Evolutionary conservation across 768 basidiomycete species (phyloP).

Genomic region (Lyophyllum atratum): DNA sequence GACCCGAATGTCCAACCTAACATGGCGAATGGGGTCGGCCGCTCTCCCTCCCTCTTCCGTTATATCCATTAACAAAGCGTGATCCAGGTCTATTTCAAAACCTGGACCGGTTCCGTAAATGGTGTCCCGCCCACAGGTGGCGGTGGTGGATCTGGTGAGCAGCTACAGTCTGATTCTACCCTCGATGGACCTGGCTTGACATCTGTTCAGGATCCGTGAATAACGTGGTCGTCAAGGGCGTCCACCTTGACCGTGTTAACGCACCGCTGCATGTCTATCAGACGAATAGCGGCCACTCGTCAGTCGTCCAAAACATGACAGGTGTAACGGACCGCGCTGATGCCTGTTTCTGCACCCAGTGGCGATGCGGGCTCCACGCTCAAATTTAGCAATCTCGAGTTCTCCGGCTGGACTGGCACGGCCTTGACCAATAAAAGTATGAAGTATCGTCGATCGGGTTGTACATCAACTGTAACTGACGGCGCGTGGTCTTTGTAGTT

Average conservation of each 20-base stretch:
- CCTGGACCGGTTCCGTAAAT: constrained; percentile 52
- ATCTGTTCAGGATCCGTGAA: constrained; percentile 39
- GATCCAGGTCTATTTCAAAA: constrained; percentile 54
- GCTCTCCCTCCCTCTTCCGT: not conserved
- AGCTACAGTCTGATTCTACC: not conserved
- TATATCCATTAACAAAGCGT: not conserved
- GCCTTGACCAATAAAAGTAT: constrained; percentile 39
- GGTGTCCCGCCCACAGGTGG: constrained; percentile 58
- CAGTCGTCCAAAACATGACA: constrained; percentile 7
- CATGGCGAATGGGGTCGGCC: constrained; percentile 51
- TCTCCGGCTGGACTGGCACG: constrained; percentile 50
- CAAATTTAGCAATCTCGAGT: constrained; percentile 48
- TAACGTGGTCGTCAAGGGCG: constrained; percentile 43
- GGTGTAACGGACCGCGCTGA: not conserved
- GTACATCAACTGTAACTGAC: not conserved
- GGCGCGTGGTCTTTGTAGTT: constrained; percentile 31
- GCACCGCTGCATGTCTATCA: constrained; percentile 50
- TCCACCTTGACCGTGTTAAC: constrained; percentile 48
- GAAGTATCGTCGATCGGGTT: constrained; percentile 9
- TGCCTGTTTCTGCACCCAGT: constrained; percentile 25
- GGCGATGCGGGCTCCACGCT: constrained; percentile 50
- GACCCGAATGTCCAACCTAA: constrained; percentile 52
- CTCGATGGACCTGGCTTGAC: not conserved
- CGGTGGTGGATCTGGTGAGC: constrained; percentile 51
- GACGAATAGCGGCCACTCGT: constrained; percentile 52